Base-by-base conservation (phyloP, 352 stramenopile species). In the Pythium myriotylum region DNA sequence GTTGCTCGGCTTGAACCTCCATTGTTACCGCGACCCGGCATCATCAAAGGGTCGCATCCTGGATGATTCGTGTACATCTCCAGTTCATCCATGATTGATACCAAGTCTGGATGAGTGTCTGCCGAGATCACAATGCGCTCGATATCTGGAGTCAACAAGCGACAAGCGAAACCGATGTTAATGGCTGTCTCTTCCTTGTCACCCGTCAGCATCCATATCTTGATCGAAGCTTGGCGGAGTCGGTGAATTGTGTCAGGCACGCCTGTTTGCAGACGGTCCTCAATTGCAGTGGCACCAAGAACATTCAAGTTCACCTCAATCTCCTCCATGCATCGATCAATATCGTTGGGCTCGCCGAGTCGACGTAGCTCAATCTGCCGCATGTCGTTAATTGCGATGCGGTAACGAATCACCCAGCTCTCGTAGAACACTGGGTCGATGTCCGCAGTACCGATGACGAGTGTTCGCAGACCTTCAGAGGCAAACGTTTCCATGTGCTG, bases 101-200 rank as follows among this genome's bases (percentile, higher is more conserved):
- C 50, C 26, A 93, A 69, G 22, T 94, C 85, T 0, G 80, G 70
- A 35, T 94, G 84, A 10, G 86, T 84, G 54, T 93, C 86, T 0
- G 80, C 84, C 0, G 84, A 88, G 46, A 97, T 91, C 13, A 95
- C 77, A 17, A 95, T 62, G 3, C 84, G 80, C 55, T 97, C 88
- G 74, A 99, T 98, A 54, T 98, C 95, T 2, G 89, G 77, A 9
- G 91, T 96, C 19, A 98, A 56, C 17, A 98, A 49, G 13, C 91
- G 85, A 53, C 88, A 97, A 7, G 91, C 88, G 70, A 97, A 97
- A n/a, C 86, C 95, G 68, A 98, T 98, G 68, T 98, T 98, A 65
- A 98, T 98, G 13, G 94, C 94, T 4, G 94, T 98, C 67, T 98
- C 94, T 61, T 96, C 75, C 70, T 98, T 98, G 68, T 98, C 94